phyloP scores from a whole-genome alignment of 305 asterid genomes.

The Fraxinus sp. region DNA sequence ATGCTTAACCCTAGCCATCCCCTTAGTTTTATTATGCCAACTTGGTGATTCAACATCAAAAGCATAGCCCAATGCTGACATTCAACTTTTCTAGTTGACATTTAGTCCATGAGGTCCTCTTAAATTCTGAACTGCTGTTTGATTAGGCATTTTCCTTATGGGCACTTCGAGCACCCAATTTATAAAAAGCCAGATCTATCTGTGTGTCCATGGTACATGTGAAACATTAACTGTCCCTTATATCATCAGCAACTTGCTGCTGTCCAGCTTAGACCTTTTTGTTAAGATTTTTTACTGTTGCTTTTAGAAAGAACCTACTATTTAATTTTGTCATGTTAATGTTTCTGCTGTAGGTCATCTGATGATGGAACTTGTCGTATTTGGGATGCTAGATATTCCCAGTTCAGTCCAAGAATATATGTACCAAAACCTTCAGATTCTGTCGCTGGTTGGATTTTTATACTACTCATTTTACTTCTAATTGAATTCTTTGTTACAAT shows the following conservation, averaged over 20 bases:
- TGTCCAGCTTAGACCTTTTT: slow-evolving; percentile 17
- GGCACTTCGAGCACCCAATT: not conserved
- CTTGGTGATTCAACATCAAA: not conserved
- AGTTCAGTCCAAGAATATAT: slow-evolving; percentile 64
- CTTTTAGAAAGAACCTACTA: not conserved
- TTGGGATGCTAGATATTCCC: slow-evolving; percentile 96
- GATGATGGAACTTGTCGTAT: slow-evolving; percentile 98
- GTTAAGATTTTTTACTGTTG: slow-evolving; percentile 12
- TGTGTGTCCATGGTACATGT: not conserved
- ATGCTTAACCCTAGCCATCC: not conserved
- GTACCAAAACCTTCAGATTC: slow-evolving; percentile 73
- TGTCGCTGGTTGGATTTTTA: slow-evolving; percentile 46
- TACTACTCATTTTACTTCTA: slow-evolving; percentile 8
- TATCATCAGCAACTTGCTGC: slow-evolving; percentile 3
- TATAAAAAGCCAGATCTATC: not conserved
- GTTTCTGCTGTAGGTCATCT: slow-evolving; percentile 62
- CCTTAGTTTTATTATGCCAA: not conserved
- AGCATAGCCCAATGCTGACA: not conserved
- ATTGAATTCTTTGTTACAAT: slow-evolving; percentile 13
- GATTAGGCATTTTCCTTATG: slow-evolving; percentile 10
- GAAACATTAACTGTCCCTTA: not conserved
- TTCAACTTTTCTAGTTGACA: not conserved
- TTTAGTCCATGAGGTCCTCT: not conserved
- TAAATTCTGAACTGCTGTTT: slow-evolving; percentile 11
- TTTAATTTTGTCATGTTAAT: slow-evolving; percentile 7